Base-by-base conservation (phyloP, 345 rosid species). In the Eucalyptus pauciflora region DNA sequence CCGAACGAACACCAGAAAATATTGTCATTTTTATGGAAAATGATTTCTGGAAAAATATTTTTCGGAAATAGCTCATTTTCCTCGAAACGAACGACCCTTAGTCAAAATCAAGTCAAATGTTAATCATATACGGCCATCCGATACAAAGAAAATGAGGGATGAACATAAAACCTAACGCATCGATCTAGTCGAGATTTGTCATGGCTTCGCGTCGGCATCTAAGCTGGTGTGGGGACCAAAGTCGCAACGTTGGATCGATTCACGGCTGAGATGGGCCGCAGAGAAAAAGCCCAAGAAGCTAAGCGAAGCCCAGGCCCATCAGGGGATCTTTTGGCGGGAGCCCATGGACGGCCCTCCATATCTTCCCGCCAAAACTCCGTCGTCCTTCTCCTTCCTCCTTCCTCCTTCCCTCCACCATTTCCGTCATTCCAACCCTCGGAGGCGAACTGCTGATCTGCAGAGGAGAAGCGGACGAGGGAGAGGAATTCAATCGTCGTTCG, bases 321-420 rank as follows among this genome's bases (percentile, higher is more conserved):
- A 46, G 4, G 2, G 12, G 51, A 2, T 27, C 31, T 54, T 62
- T 62, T 87, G 88, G 88, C 80, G 80, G 81, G 88, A 60, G 76
- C 31, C 24, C 10, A 25, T 5, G 41, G 29, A 24, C 7, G 69
- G 88, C 88, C 87, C 29, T 50, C 64, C 43, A 10, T 43, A 50
- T 86, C 51, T 45, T 89, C 88, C 90, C 90, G 85, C 90, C 89
- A 60, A 87, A 87, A 51, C 52, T 71, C 49, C 22, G 31, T 37
- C 64, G 13, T 60, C 69, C 33, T 62, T 29, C 69, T 27, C 16
- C 69, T 27, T 27, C 69, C 31, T 27, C n/a, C 31, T 62, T 62
- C 58, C 41, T 41, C 41, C 5, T 41, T 41, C 41, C 41, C 13
- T 12, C 13, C 12, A 10, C 20, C 86, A 7, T 17, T 49, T 52